These are phyloP conservation scores for Trichoderma asperellum DNA, from an alignment of 2,329 filamentous ascomycete species.

Conservation along the genomic window DNA sequence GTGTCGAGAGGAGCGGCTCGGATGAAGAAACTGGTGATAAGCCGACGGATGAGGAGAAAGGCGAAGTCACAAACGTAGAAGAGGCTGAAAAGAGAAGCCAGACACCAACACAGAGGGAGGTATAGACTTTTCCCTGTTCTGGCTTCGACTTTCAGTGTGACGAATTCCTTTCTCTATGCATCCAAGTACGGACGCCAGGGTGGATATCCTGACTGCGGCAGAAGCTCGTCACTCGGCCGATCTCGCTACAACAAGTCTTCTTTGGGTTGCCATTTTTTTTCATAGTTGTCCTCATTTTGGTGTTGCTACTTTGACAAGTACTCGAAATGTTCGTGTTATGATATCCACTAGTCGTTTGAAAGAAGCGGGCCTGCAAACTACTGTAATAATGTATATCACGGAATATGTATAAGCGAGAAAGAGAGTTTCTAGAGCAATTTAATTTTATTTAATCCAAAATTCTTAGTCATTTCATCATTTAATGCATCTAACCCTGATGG, in stretches of 20 bases:
- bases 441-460: neutral
- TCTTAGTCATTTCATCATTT: neutral
- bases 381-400: no score
- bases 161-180: neutral
- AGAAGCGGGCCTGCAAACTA: neutral
- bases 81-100: slow-evolving; percentile 39
- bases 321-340: neutral
- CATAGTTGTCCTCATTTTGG: neutral
- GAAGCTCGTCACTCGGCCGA: no score
- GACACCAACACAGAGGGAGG: neutral
- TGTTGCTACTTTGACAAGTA: neutral
- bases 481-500: neutral
- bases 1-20: slow-evolving; percentile 36
- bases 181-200: neutral
- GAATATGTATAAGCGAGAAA: neutral
- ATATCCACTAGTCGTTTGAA: neutral
- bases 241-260: no score
- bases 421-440: neutral
- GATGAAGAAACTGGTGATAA: slow-evolving; percentile 35
- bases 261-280: neutral
- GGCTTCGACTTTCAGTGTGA: neutral
- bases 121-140: neutral
- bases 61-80: neutral
- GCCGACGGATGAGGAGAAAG: slow-evolving; percentile 40
- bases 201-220: no score